Percentiles rank a stretch among this genome's conserved stretches.
Conservation (phyloP, 2,329 filamentous ascomycete species). For the Colletotrichum endophyticum region DNA sequence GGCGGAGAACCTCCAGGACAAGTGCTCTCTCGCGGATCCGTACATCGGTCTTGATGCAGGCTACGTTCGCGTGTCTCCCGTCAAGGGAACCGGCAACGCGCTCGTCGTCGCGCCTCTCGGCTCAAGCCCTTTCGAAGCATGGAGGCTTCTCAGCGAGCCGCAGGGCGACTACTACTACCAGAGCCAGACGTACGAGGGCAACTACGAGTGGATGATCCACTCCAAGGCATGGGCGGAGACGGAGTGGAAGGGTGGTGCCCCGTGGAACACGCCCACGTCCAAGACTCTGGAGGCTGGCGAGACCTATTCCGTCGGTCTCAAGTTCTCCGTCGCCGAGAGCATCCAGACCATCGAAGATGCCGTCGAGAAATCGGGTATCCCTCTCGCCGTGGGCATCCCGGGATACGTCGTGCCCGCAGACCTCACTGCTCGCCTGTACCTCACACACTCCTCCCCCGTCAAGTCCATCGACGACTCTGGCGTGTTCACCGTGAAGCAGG, state of each 20-base stretch:
- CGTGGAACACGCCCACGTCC: slow-evolving; percentile 62
- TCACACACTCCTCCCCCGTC: slow-evolving; percentile 45
- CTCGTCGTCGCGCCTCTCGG: slow-evolving; percentile 60
- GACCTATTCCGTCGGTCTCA: slow-evolving; percentile 51
- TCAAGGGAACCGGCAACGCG: slow-evolving; percentile 54
- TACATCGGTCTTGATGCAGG: slow-evolving; percentile 66
- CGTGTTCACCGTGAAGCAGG: slow-evolving; percentile 26
- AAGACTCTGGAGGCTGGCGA: slow-evolving; percentile 47
- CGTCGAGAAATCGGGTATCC: slow-evolving; percentile 43
- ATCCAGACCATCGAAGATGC: slow-evolving; percentile 53
- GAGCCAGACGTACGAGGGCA: slow-evolving; percentile 63
- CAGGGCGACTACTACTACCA: slow-evolving; percentile 44
- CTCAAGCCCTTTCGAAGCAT: slow-evolving; percentile 55
- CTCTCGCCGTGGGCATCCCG: slow-evolving; percentile 56
- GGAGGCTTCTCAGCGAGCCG: slow-evolving; percentile 56
- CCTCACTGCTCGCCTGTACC: slow-evolving; percentile 47
- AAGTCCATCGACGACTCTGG: slow-evolving; percentile 43
- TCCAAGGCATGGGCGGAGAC: slow-evolving; percentile 59
- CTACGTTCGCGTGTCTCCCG: slow-evolving; percentile 57
- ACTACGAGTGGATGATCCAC: slow-evolving; percentile 65
- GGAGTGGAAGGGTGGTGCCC: slow-evolving; percentile 52
- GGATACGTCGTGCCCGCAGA: slow-evolving; percentile 59
- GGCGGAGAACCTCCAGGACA: slow-evolving; percentile 50
- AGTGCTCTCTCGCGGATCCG: slow-evolving; percentile 62
- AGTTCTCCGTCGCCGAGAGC: slow-evolving; percentile 50